Evolutionary conservation across 345 rosid genomes (phyloP), one percentile per base, ranked within the genome.

Genomic region (Salix exigua): DNA sequence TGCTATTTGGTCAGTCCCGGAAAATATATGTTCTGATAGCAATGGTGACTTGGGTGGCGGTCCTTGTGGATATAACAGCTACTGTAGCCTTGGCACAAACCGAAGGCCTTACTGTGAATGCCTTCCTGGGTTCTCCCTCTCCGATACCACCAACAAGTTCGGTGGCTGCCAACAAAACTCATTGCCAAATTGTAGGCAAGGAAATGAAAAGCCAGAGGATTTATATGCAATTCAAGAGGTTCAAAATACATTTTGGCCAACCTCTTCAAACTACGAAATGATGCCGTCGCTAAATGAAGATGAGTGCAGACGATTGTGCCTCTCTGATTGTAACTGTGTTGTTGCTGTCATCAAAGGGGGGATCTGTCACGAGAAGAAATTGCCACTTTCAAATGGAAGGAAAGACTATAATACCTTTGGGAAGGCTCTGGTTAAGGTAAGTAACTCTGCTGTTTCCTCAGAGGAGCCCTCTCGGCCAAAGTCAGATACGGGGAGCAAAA

Each of bases 1-100:
- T n/a, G 4, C 40, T 7, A 25, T 71, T 25, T 80, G 79, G 83
- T 66, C 30, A 5, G 42, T 21, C 30, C 83, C 81, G 4, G 33
- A 16, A 0, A 10, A 77, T 28, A 83, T 74, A 12, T 83, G 86
- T 65, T 10, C 16, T 11, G 66, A 31, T 26, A 48, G 42, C 1
- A 30, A 2, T 5, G 5, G 21, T 31, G 23, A 68, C 0, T 25
- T 50, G 0, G 77, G 83, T 6, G 30, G 76, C 2, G 83, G 86
- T 14, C 26, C 73, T 10, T 77, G 86, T 42, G 83, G 86, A 30
- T 83, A 66, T 60, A 83, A 83, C 68, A 80, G 79, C 74, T 66
- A 70, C 71, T 80, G 83, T 67, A 30, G 17, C 26, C 23, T 62
- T 10, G 21, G 42, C 26, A 14, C 13, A 10, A 71, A 67, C 21